Percentiles rank a stretch among this genome's conserved stretches.
phyloP scores from a whole-genome alignment of 129 eudicot genomes.

The Heracleum sosnowskyi region DNA sequence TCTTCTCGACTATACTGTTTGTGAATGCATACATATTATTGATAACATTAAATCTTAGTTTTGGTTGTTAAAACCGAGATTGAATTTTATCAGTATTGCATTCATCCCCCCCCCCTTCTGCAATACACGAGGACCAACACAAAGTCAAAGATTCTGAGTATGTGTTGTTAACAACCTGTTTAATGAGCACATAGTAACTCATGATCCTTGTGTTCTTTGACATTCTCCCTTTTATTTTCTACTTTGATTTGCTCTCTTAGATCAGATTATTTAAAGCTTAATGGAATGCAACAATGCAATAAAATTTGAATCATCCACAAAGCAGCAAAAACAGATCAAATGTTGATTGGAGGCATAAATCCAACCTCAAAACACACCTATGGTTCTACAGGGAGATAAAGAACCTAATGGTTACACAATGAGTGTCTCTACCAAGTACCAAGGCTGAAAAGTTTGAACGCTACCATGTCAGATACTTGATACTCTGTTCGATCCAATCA shows the following conservation, averaged over 20 bases:
- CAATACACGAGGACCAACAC: too few species aligned
- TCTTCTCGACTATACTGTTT: too few species aligned
- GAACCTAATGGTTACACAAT: neutral
- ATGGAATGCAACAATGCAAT: neutral
- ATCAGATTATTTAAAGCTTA: neutral
- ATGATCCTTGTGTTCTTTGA: too few species aligned
- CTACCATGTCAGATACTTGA: neutral
- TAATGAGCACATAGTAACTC: too few species aligned
- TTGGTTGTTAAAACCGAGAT: too few species aligned
- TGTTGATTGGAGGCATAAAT: neutral
- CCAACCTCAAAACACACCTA: neutral
- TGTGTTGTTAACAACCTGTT: too few species aligned
- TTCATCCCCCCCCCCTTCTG: too few species aligned
- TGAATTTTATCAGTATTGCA: too few species aligned
- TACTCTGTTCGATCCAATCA: neutral
- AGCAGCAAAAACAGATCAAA: neutral
- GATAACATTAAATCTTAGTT: too few species aligned
- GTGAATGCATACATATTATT: too few species aligned
- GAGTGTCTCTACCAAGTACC: neutral
- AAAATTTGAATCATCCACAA: neutral
- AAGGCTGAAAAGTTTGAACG: neutral
- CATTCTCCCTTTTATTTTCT: neutral
- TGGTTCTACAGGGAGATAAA: neutral
- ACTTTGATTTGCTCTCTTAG: neutral
- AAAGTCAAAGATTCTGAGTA: too few species aligned